A percentile compares a stretch with the other conserved stretches of the same genome.
phyloP scores from a whole-genome alignment of 805 yeast species.

The Candida nonsorbophila region DNA sequence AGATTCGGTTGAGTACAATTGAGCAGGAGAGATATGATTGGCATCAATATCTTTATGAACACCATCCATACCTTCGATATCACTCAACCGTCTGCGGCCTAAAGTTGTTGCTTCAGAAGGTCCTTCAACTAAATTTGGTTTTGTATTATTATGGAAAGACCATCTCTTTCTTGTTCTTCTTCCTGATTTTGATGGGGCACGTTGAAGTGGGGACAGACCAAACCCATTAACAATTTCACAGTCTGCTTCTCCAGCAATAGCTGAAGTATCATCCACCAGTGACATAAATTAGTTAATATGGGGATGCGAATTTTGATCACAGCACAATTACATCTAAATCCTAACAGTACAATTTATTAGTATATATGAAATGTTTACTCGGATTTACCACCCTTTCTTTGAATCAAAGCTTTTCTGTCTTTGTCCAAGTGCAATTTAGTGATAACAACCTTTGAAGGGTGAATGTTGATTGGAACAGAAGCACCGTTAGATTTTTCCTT shows the following conservation, averaged over 20 bases:
- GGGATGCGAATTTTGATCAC: background rate
- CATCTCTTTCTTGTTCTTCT: constrained; percentile 36
- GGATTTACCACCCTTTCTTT: constrained; percentile 96
- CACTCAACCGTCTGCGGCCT: constrained; percentile 31
- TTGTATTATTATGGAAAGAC: constrained; percentile 35
- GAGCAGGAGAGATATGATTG: constrained; percentile 81
- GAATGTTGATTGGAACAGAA: constrained; percentile 92
- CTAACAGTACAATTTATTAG: constrained; percentile 2
- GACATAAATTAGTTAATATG: background rate
- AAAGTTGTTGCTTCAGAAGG: constrained; percentile 17
- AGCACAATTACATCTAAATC: no score
- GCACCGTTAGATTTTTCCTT: constrained; percentile 98
- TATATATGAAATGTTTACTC: constrained; percentile 59
- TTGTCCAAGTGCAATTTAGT: constrained; percentile 97
- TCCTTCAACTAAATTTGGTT: constrained; percentile 32
- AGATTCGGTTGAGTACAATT: constrained; percentile 84
- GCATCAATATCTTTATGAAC: constrained; percentile 63
- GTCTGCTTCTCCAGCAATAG: constrained; percentile 2
- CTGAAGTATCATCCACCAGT: background rate
- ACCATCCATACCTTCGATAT: constrained; percentile 42
- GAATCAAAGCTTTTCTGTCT: constrained; percentile 97
- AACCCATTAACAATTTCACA: constrained; percentile 23
- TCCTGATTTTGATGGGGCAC: constrained; percentile 20
- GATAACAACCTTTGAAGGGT: constrained; percentile 98
- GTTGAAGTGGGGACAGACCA: constrained; percentile 27